phyloP scores from a whole-genome alignment of 805 yeast species.

The Wickerhamiella lipophila region DNA sequence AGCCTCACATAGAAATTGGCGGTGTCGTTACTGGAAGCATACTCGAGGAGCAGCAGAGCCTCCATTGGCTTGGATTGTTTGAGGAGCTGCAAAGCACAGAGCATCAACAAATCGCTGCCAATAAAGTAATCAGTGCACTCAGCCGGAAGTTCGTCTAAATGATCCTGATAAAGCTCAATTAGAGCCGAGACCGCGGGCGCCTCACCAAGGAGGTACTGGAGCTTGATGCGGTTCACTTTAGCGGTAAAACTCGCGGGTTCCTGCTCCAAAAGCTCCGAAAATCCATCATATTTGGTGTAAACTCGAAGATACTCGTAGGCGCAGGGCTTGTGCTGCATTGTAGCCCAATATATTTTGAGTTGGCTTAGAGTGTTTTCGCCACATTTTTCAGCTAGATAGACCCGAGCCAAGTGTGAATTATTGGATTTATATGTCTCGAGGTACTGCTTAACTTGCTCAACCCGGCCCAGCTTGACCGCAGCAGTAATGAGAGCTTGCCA shows the following conservation, averaged over 20 bases:
- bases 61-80: slow-evolving; percentile 23
- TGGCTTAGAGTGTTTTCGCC: slow-evolving; percentile 10
- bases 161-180: slow-evolving; percentile 31
- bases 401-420: slow-evolving; percentile 43
- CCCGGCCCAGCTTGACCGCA: slow-evolving; percentile 28
- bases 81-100: slow-evolving; percentile 36
- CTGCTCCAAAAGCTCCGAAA: slow-evolving; percentile 20
- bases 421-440: slow-evolving; percentile 33
- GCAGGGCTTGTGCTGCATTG: slow-evolving; percentile 46
- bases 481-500: slow-evolving; percentile 50
- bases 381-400: slow-evolving; percentile 33
- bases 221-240: slow-evolving; percentile 38
- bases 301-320: slow-evolving; percentile 48
- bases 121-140: slow-evolving; percentile 52
- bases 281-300: slow-evolving; percentile 22
- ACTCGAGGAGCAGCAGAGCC: slow-evolving; percentile 45
- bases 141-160: slow-evolving; percentile 29
- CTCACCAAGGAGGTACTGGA: slow-evolving; percentile 29
- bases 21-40: slow-evolving; percentile 42
- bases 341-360: slow-evolving; percentile 33
- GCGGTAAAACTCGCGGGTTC: slow-evolving; percentile 17
- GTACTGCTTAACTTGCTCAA: slow-evolving; percentile 28
- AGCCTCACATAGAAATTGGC: slow-evolving; percentile 59
- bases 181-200: slow-evolving; percentile 25
- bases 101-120: slow-evolving; percentile 52